Conservation (phyloP, 306 rosid species). For the Betula pendula region DNA sequence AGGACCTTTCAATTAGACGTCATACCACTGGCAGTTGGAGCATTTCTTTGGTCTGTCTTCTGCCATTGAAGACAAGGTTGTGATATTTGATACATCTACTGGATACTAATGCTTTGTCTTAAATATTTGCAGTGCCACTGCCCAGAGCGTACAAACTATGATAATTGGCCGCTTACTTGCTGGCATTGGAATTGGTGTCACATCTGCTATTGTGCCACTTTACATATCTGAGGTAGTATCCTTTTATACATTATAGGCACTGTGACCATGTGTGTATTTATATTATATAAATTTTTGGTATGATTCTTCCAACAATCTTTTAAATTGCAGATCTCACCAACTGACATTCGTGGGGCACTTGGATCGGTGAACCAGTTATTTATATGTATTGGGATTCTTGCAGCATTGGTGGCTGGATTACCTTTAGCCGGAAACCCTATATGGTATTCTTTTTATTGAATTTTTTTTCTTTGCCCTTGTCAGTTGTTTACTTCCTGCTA, state of each 20-base stretch:
- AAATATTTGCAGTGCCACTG: conserved; percentile 70
- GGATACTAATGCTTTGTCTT: neutral
- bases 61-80: conserved; percentile 9
- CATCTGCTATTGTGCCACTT: conserved; percentile 92
- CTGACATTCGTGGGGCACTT: conserved; percentile 91
- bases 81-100: conserved; percentile 24
- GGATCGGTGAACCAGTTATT: conserved; percentile 92
- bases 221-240: conserved; percentile 88
- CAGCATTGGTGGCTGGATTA: conserved; percentile 82
- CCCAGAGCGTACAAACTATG: conserved; percentile 87
- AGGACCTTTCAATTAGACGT: conserved; percentile 87
- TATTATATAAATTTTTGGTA: conserved; percentile 5
- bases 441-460: conserved; percentile 52
- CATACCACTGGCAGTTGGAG: conserved; percentile 80
- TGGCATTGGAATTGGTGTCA: conserved; percentile 89
- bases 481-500: conserved; percentile 22
- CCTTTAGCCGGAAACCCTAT: conserved; percentile 82
- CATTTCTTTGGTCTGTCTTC: conserved; percentile 68
- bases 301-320: conserved; percentile 15
- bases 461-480: conserved; percentile 17
- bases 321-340: conserved; percentile 81
- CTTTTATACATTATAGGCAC: conserved; percentile 12
- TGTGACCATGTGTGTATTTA: neutral
- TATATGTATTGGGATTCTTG: conserved; percentile 88
- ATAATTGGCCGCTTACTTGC: conserved; percentile 89